These are phyloP conservation scores for Citrullus amarus DNA, from an alignment of 306 rosid genomes.

Conservation along the genomic window DNA sequence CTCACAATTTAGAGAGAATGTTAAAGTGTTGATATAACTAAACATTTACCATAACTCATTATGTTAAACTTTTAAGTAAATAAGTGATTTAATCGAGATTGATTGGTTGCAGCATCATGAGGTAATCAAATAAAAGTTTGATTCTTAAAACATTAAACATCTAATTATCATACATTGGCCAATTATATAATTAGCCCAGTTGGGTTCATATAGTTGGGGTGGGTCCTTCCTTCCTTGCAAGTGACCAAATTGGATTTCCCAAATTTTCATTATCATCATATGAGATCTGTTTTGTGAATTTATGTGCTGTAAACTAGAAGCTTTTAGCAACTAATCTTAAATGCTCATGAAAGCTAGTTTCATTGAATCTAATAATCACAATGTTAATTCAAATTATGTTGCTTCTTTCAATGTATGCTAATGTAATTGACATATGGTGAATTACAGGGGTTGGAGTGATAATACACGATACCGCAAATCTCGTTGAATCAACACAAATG, in stretches of 20 bases:
- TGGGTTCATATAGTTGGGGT: neutral
- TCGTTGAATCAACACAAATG: conserved; percentile 58
- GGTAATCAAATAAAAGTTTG: conserved; percentile 30
- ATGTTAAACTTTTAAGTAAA: too few species aligned
- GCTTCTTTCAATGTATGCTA: neutral
- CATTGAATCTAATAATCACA: neutral
- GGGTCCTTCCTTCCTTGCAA: neutral
- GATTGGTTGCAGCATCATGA: conserved; percentile 90
- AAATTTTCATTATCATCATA: neutral
- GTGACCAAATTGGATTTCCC: neutral
- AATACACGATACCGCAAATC: conserved; percentile 50
- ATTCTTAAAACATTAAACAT: neutral
- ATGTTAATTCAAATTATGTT: neutral
- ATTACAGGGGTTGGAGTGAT: conserved; percentile 78
- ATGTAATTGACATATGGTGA: neutral
- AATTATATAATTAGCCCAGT: neutral
- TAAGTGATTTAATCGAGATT: conserved; percentile 23
- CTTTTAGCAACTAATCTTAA: neutral
- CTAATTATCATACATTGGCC: neutral
- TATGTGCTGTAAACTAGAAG: neutral
- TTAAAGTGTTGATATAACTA: too few species aligned
- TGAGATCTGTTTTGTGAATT: neutral
- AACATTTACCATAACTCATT: too few species aligned
- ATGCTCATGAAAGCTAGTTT: neutral
- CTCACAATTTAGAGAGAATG: too few species aligned